Evolutionary conservation across 1,139 yeast genomes (phyloP).

Genomic region (Debaryomyces sp.): DNA sequence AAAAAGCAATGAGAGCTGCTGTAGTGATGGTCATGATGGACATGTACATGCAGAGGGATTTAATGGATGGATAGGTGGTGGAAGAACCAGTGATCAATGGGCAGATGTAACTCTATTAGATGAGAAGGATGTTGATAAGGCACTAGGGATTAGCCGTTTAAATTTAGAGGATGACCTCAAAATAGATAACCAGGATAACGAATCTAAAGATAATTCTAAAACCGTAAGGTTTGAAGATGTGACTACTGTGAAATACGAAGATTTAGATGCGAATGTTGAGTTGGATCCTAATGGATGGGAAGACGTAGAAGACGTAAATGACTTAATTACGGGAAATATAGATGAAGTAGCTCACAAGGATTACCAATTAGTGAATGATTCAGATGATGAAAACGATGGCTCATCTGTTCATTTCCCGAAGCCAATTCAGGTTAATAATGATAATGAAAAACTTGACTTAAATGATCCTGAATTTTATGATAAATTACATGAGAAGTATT

Average conservation of each 20-base stretch:
- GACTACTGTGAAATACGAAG: constrained; percentile 33
- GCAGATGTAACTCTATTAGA: constrained; percentile 39
- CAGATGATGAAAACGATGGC: constrained; percentile 35
- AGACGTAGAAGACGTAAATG: constrained; percentile 40
- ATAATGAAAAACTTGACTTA: constrained; percentile 49
- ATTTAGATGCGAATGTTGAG: constrained; percentile 27
- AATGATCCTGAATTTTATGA: constrained; percentile 78
- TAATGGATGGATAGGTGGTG: constrained; percentile 77
- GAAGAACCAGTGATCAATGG: constrained; percentile 39
- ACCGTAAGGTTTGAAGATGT: constrained; percentile 46
- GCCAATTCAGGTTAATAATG: constrained; percentile 34
- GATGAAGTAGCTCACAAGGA: constrained; percentile 42
- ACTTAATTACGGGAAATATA: constrained; percentile 24
- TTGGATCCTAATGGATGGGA: constrained; percentile 48
- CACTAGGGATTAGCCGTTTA: constrained; percentile 32
- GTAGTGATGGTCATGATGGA: constrained; percentile 18
- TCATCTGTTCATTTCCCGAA: constrained; percentile 63
- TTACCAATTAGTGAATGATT: constrained; percentile 44
- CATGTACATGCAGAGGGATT: constrained; percentile 62
- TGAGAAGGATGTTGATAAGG: constrained; percentile 40
- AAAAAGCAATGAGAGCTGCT: constrained; percentile 12
- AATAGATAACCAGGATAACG: constrained; percentile 2
- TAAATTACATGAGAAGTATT: constrained; percentile 80
- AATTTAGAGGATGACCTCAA: constrained; percentile 14
- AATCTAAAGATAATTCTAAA: constrained; percentile 18